Conservation (phyloP, 345 rosid genomes). For the Linum tenue region DNA sequence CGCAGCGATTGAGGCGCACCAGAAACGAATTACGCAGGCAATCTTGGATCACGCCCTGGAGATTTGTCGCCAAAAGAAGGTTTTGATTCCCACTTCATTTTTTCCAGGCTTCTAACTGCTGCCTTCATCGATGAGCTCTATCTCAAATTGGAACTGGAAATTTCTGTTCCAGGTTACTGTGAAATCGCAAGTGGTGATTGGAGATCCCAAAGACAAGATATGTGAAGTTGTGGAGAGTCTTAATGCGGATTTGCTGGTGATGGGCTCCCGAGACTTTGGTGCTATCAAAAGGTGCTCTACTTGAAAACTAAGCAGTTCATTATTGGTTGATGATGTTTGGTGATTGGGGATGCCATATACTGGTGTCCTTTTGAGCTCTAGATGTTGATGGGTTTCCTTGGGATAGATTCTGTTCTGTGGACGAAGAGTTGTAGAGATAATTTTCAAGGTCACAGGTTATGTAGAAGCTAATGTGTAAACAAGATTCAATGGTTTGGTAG, state of each 20-base stretch:
- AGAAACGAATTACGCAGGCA: conserved; percentile 56
- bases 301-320: background rate
- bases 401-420: background rate
- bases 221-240: conserved; percentile 58
- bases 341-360: background rate
- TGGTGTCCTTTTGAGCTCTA: background rate
- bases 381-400: background rate
- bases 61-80: conserved; percentile 51
- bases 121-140: too few species aligned
- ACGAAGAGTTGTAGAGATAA: background rate
- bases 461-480: background rate
- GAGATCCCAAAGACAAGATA: conserved; percentile 79
- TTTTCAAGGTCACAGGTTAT: background rate
- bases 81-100: conserved; percentile 10
- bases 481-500: background rate
- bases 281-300: conserved; percentile 59
- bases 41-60: conserved; percentile 48
- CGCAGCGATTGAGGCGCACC: conserved; percentile 82
- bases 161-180: conserved; percentile 39
- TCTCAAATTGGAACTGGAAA: background rate
- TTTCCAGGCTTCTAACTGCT: background rate
- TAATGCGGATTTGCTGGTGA: conserved; percentile 65
- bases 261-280: conserved; percentile 77
- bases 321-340: background rate
- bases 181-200: conserved; percentile 60